phyloP scores from a whole-genome alignment of 2,329 filamentous ascomycete genomes.

The Rutstroemia sp. region DNA sequence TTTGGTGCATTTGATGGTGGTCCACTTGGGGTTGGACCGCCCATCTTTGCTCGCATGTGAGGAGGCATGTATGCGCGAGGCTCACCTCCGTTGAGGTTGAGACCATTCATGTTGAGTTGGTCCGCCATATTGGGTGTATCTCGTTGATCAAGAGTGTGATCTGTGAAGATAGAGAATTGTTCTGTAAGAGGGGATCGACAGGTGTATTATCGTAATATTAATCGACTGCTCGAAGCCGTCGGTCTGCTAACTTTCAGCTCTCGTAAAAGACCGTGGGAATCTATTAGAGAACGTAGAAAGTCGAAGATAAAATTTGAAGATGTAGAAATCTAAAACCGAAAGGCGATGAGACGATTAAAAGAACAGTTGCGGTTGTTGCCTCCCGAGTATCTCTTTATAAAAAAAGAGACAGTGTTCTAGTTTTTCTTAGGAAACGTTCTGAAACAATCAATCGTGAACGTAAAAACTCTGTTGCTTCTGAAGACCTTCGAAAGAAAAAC shows the following conservation, averaged over 20 bases:
- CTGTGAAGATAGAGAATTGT: constrained; percentile 9
- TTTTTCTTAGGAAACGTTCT: neutral
- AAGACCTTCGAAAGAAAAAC: neutral
- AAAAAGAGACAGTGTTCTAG: neutral
- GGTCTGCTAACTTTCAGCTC: constrained; percentile 12
- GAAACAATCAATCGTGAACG: neutral
- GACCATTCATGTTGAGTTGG: constrained; percentile 73
- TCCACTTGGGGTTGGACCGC: constrained; percentile 22
- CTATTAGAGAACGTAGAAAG: constrained; percentile 7
- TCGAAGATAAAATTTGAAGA: constrained; percentile 18
- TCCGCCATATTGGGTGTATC: constrained; percentile 60
- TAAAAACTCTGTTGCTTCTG: neutral
- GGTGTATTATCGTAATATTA: constrained; percentile 12
- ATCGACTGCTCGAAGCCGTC: constrained; percentile 1
- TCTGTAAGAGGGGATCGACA: neutral
- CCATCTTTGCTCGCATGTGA: constrained; percentile 63
- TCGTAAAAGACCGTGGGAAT: constrained; percentile 23
- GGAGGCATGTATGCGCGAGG: constrained; percentile 76
- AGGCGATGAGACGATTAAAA: constrained; percentile 26
- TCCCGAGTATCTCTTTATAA: neutral
- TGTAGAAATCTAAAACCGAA: constrained; percentile 25
- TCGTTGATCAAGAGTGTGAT: constrained; percentile 2
- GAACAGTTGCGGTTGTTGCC: constrained; percentile 11
- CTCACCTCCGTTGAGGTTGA: constrained; percentile 52
- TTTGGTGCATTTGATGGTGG: constrained; percentile 10